phyloP scores from a whole-genome alignment of 352 stramenopile genomes.

The Globisporangium paroecandrum region DNA sequence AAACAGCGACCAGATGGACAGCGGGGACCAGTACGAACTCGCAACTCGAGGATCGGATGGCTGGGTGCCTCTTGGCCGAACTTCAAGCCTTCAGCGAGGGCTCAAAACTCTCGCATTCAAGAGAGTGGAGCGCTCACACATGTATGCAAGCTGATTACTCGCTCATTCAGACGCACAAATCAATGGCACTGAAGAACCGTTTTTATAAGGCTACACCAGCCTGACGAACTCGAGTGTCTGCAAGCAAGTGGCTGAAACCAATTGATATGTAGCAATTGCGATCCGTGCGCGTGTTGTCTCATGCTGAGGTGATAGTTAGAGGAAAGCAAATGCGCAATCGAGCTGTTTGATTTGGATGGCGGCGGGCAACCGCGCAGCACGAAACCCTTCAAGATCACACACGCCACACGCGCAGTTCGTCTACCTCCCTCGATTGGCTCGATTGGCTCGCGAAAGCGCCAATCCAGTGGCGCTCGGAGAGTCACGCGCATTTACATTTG shows the following conservation, averaged over 20 bases:
- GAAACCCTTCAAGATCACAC: neutral
- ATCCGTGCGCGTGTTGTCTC: neutral
- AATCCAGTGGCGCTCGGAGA: neutral
- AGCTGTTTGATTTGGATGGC: neutral
- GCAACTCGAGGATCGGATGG: neutral
- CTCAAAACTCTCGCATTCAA: neutral
- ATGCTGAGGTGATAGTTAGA: neutral
- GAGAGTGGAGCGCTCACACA: neutral
- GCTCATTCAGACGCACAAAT: no score
- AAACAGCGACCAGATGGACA: neutral
- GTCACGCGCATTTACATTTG: neutral
- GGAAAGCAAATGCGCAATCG: neutral
- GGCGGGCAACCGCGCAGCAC: neutral
- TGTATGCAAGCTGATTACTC: no score
- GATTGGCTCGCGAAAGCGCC: neutral
- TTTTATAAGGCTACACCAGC: no score
- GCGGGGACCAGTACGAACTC: neutral
- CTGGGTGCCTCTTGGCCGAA: neutral
- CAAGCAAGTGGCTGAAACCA: no score
- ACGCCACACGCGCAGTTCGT: neutral
- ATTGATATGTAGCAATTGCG: neutral
- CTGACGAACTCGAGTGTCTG: no score
- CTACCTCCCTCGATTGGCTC: slow-evolving; percentile 1
- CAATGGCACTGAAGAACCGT: no score
- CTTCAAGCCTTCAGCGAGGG: neutral